Conservation (phyloP, 805 yeast species). For the Wickerhamiella alocasiicola region DNA sequence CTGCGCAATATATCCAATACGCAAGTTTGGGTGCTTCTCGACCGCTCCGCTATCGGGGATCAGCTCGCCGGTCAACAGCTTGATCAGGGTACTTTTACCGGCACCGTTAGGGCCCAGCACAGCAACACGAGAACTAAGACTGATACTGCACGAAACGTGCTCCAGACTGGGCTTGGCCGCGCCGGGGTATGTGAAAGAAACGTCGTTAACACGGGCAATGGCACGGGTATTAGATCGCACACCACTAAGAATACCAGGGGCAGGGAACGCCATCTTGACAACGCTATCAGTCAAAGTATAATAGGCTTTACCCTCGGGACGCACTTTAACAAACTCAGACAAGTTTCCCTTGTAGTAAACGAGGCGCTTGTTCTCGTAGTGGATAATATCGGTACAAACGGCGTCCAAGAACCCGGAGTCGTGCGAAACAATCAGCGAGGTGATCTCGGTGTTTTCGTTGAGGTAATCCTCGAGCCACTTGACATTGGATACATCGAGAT, state of each 20-base stretch:
- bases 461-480: constrained; percentile 89
- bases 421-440: constrained; percentile 92
- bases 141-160: constrained; percentile 77
- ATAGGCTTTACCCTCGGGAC: constrained; percentile 94
- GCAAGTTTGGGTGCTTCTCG: constrained; percentile 94
- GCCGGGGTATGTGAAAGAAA: constrained; percentile 84
- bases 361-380: constrained; percentile 87
- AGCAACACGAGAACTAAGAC: constrained; percentile 93
- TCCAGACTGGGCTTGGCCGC: constrained; percentile 68
- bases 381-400: constrained; percentile 93
- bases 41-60: constrained; percentile 79
- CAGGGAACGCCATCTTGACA: constrained; percentile 96
- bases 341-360: constrained; percentile 94
- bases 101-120: constrained; percentile 98
- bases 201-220: constrained; percentile 76
- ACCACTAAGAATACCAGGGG: constrained; percentile 96
- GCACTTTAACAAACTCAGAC: constrained; percentile 77
- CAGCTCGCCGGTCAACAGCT: constrained; percentile 82
- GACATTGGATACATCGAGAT: constrained; percentile 87
- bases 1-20: constrained; percentile 98
- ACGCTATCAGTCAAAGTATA: constrained; percentile 86
- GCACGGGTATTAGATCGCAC: constrained; percentile 91
- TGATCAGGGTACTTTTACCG: constrained; percentile 92
- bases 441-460: constrained; percentile 68
- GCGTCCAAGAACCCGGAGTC: constrained; percentile 93